These are phyloP conservation scores for Gynandropsis gynandra DNA, from an alignment of 345 rosid genomes.

Conservation along the genomic window DNA sequence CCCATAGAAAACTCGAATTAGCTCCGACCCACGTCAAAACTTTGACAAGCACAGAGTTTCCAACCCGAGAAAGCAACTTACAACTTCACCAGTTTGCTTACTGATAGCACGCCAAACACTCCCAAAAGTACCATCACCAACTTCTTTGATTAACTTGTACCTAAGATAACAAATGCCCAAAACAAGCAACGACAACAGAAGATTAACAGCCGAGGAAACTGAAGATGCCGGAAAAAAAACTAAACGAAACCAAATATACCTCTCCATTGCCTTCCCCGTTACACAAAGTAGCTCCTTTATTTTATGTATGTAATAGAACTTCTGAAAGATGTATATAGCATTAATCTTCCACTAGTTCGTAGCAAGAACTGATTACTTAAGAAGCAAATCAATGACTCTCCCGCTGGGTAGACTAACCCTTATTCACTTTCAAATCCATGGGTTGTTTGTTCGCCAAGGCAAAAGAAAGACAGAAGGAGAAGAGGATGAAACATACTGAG, in stretches of 20 bases:
- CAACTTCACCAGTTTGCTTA: conserved; percentile 92
- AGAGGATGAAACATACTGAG: conserved; percentile 42
- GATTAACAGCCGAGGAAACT: not conserved
- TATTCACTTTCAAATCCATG: conserved; percentile 44
- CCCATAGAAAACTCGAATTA: conserved; percentile 1
- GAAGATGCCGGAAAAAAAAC: not conserved
- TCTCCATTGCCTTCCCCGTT: conserved; percentile 61
- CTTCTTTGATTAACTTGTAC: conserved; percentile 89
- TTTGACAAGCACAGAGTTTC: conserved; percentile 1
- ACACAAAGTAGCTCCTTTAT: conserved; percentile 50
- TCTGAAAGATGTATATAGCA: conserved; percentile 39
- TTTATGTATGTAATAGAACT: conserved; percentile 35
- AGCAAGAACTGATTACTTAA: conserved; percentile 20
- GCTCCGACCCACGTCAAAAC: conserved; percentile 5
- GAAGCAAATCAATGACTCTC: conserved; percentile 24
- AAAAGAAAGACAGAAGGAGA: conserved; percentile 27
- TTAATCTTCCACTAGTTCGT: conserved; percentile 30
- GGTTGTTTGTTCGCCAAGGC: conserved; percentile 29
- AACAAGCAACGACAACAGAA: conserved; percentile 8
- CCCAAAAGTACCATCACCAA: conserved; percentile 98
- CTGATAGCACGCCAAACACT: conserved; percentile 86
- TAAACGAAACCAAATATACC: conserved; percentile 36
- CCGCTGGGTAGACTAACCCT: conserved; percentile 44
- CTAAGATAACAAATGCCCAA: conserved; percentile 25
- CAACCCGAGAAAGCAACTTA: conserved; percentile 34